These are phyloP conservation scores for Trifolium fragiferum DNA, from an alignment of 306 rosid genomes.

Conservation along the genomic window DNA sequence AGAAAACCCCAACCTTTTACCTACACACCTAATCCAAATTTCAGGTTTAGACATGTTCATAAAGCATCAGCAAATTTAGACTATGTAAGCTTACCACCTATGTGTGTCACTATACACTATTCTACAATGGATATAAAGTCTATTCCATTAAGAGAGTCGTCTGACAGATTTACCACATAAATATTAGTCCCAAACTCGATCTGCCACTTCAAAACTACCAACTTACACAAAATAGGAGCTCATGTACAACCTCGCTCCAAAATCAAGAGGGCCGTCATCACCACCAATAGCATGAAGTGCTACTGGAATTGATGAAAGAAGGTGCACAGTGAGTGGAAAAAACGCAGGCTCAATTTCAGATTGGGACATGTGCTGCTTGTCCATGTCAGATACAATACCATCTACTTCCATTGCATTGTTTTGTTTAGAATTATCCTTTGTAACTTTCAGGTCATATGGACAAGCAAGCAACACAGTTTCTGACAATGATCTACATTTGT, in stretches of 20 bases:
- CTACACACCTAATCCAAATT: constrained; percentile 42
- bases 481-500: constrained; percentile 72
- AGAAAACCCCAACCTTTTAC: constrained; percentile 41
- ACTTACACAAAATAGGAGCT: constrained; percentile 69
- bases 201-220: constrained; percentile 35
- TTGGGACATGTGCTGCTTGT: constrained; percentile 28
- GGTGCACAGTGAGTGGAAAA: constrained; percentile 68
- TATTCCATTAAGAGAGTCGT: constrained; percentile 27
- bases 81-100: constrained; percentile 41
- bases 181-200: constrained; percentile 20
- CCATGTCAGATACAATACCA: constrained; percentile 38
- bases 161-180: constrained; percentile 30
- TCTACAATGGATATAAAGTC: constrained; percentile 41
- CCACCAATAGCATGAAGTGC: constrained; percentile 87
- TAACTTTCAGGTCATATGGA: constrained; percentile 56
- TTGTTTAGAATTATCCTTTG: constrained; percentile 40
- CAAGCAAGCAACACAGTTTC: constrained; percentile 61
- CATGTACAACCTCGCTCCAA: constrained; percentile 78
- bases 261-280: constrained; percentile 79
- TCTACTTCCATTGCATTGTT: constrained; percentile 34
- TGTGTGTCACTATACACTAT: constrained; percentile 51
- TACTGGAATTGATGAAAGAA: constrained; percentile 79
- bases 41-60: constrained; percentile 32
- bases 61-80: constrained; percentile 45
- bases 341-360: constrained; percentile 59